phyloP scores from a whole-genome alignment of 2,329 filamentous ascomycete genomes.

The Colletotrichum kahawae region DNA sequence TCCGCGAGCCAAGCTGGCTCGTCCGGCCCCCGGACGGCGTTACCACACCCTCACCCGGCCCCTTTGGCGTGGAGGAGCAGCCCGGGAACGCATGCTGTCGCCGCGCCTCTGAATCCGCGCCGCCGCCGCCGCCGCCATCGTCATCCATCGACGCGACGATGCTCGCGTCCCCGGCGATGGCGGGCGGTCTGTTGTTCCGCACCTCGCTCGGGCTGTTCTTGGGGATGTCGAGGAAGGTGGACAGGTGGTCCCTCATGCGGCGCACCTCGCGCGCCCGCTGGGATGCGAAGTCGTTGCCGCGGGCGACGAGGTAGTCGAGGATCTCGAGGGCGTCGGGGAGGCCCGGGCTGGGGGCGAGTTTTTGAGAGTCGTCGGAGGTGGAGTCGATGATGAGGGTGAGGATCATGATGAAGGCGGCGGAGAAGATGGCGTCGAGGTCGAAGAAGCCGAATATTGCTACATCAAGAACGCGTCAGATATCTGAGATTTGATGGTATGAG shows the following conservation, averaged over 20 bases:
- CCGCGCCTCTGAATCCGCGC: not conserved
- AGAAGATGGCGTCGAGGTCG: constrained; percentile 21
- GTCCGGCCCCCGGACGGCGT: not conserved
- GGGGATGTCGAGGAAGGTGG: constrained; percentile 1
- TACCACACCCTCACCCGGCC: not conserved
- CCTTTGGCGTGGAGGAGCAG: not conserved
- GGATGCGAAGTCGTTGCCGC: constrained; percentile 29
- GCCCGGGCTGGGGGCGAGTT: constrained; percentile 29
- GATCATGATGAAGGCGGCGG: constrained; percentile 21
- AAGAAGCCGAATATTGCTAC: constrained; percentile 17
- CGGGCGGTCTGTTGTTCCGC: not conserved
- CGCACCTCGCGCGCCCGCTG: constrained; percentile 6
- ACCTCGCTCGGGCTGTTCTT: constrained; percentile 8
- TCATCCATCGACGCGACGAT: not conserved
- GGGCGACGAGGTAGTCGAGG: constrained; percentile 31
- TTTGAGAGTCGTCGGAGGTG: constrained; percentile 27
- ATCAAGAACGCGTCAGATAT: not conserved
- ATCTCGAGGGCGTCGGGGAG: constrained; percentile 30
- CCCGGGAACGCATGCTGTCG: not conserved
- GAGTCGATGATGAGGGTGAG: constrained; percentile 26
- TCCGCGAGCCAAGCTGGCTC: constrained; percentile 5
- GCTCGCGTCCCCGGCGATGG: not conserved
- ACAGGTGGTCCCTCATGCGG: constrained; percentile 7
- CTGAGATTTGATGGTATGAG: rapidly evolving
- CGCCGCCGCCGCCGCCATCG: not conserved